Conservation (phyloP, 2,329 filamentous ascomycete species). For the Aspergillus clavatus region DNA sequence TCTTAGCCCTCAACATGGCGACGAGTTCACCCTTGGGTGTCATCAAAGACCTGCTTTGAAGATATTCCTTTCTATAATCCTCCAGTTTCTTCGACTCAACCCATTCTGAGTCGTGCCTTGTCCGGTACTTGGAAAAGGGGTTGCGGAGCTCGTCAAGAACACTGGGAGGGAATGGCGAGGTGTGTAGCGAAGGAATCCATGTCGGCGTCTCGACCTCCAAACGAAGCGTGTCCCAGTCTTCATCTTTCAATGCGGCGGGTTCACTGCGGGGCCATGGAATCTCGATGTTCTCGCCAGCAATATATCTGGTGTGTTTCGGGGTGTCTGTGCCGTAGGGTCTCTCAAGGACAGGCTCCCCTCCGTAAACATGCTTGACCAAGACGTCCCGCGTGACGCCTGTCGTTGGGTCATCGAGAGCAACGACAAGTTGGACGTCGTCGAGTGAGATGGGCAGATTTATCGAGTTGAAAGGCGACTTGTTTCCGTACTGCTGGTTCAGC, state of each 20-base stretch:
- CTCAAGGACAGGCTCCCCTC: slow-evolving; percentile 49
- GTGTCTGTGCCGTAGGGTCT: slow-evolving; percentile 43
- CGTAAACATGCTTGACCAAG: slow-evolving; percentile 67
- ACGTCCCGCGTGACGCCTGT: slow-evolving; percentile 67
- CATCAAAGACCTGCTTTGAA: slow-evolving; percentile 42
- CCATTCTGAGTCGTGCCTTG: slow-evolving; percentile 71
- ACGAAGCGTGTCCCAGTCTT: slow-evolving; percentile 66
- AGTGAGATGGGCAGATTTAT: slow-evolving; percentile 59
- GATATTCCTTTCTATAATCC: slow-evolving; percentile 46
- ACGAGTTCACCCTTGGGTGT: slow-evolving; percentile 45
- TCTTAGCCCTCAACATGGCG: slow-evolving; percentile 34
- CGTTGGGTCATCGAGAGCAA: slow-evolving; percentile 62
- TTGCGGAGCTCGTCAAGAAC: slow-evolving; percentile 82
- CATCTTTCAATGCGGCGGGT: slow-evolving; percentile 49
- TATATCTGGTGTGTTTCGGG: slow-evolving; percentile 47
- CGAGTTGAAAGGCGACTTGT: slow-evolving; percentile 42
- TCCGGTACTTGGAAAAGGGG: slow-evolving; percentile 76
- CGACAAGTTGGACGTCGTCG: slow-evolving; percentile 72
- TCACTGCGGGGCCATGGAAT: slow-evolving; percentile 70
- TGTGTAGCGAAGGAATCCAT: slow-evolving; percentile 71
- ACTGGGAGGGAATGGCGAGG: slow-evolving; percentile 70
- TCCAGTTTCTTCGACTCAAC: slow-evolving; percentile 59
- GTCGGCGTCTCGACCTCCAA: slow-evolving; percentile 69
- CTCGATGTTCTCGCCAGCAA: slow-evolving; percentile 65
- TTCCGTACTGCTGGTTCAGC: slow-evolving; percentile 33